These are phyloP conservation scores for Leccinum incarnatum DNA, from an alignment of 768 basidiomycete genomes.

Conservation along the genomic window DNA sequence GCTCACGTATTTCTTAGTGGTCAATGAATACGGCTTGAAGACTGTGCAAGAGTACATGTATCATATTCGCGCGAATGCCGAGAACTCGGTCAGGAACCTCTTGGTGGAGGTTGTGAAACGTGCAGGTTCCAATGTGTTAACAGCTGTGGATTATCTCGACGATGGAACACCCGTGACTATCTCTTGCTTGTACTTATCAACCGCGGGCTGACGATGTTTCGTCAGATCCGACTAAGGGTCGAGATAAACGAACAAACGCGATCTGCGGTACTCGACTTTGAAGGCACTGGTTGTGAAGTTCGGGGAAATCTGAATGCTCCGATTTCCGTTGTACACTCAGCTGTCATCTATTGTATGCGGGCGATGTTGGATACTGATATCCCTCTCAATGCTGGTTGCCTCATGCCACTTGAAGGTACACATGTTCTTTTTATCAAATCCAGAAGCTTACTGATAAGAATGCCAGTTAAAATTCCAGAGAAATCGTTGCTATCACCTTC, in stretches of 20 bases:
- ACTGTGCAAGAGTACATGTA: conserved; percentile 94
- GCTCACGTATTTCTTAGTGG: conserved; percentile 46
- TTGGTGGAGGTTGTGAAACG: conserved; percentile 72
- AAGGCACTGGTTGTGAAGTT: conserved; percentile 79
- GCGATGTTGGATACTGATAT: conserved; percentile 85
- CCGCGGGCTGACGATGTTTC: conserved; percentile 1
- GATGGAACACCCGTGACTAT: conserved; percentile 76
- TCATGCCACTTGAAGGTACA: conserved; percentile 79
- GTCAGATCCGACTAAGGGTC: conserved; percentile 70
- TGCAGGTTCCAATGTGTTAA: conserved; percentile 60
- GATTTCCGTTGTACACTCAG: conserved; percentile 82
- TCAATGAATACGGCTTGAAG: conserved; percentile 79
- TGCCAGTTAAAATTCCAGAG: conserved; percentile 71
- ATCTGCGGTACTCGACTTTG: conserved; percentile 82
- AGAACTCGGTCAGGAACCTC: conserved; percentile 79
- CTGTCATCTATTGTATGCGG: conserved; percentile 87
- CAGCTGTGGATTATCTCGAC: conserved; percentile 80
- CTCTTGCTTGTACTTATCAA: background rate
- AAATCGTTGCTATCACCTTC: conserved; percentile 79
- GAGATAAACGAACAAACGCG: conserved; percentile 73
- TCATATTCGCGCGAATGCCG: conserved; percentile 87
- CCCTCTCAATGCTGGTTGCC: conserved; percentile 90
- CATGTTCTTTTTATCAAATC: background rate
- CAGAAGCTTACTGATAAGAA: background rate
- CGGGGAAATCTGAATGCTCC: conserved; percentile 85